Evolutionary conservation across 768 basidiomycete species (phyloP).

Genomic region (Lepiota venenata): DNA sequence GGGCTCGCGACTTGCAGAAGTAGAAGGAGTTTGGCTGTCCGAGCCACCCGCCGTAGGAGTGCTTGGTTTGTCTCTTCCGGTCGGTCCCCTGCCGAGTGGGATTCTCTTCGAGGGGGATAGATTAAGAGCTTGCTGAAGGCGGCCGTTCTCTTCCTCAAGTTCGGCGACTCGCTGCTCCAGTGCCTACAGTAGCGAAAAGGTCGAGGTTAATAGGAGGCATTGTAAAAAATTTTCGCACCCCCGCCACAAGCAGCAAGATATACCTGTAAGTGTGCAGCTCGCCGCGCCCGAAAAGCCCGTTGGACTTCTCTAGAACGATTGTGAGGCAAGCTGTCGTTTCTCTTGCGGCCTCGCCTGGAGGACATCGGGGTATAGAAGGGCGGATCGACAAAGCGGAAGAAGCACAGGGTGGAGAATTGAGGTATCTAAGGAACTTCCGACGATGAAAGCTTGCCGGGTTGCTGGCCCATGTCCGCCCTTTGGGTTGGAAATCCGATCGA

Average conservation of each 20-base stretch:
- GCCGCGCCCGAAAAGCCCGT: constrained; percentile 82
- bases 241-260: constrained; percentile 24
- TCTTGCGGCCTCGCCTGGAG: constrained; percentile 83
- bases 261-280: constrained; percentile 85
- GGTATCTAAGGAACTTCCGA: constrained; percentile 41
- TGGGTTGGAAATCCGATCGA: constrained; percentile 23
- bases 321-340: constrained; percentile 76
- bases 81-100: constrained; percentile 79
- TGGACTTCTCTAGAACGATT: constrained; percentile 88
- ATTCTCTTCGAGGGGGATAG: constrained; percentile 72
- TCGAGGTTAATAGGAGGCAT: constrained; percentile 20
- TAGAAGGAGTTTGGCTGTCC: constrained; percentile 23
- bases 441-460: constrained; percentile 20
- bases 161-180: constrained; percentile 78
- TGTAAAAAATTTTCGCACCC: constrained; percentile 40
- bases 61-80: constrained; percentile 81
- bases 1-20: constrained; percentile 37
- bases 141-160: constrained; percentile 81
- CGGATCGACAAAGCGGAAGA: constrained; percentile 21
- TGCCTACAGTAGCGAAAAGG: constrained; percentile 48
- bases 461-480: constrained; percentile 22
- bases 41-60: not conserved
- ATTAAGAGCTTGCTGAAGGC: constrained; percentile 66
- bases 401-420: constrained; percentile 18
- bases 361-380: constrained; percentile 51